Base-by-base conservation (phyloP, 495 filamentous ascomycete genomes). In the Cercophora samala region DNA sequence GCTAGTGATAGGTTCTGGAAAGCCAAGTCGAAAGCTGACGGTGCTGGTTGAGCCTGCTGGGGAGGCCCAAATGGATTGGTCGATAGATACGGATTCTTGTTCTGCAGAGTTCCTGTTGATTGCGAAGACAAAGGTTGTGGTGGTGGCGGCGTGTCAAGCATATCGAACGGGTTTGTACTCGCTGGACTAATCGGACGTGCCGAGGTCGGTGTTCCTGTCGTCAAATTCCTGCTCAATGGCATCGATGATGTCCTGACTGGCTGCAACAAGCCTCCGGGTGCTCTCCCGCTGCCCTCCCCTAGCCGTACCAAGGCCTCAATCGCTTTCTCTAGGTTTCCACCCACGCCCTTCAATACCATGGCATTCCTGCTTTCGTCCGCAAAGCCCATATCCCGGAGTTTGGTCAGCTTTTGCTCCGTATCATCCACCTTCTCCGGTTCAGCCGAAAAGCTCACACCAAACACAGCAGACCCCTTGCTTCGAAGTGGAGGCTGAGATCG, bases 341-440 rank as follows among this genome's bases (percentile, higher is more conserved):
- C 84, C 6, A 93, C 81, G 13, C 90, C 89, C 66, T 91, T 90
- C 25, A 99, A 78, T 24, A 97, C 88, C 63, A 88, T 87, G 15
- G 86, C 79, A 69, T 96, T 98, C 58, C 90, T 85, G 66, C 87
- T 88, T 46, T 94, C 90, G 73, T 99, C 92, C 37, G 75, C 83
- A 72, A 99, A 99, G 1, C 95, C 95, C 95, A 98, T 97, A 63
- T 97, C 92, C 60, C 87, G 85, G 62, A 99, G 80, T 18, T 85
- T 88, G 9, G 85, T 84, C 73, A 99, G 78, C 76, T 97, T 97
- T 32, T 82, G 82, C 32, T 87, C 87, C 52, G 82, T 83, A 37
- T 84, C 81, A 54, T 84, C 84, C 58, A 77, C 84, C 56, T 77
- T 75, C 1, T 68, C 67, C 24, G 60, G 71, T 22, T 81, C 77